Conservation (phyloP, 2,329 filamentous ascomycete species). For the Trichoderma atroviride region DNA sequence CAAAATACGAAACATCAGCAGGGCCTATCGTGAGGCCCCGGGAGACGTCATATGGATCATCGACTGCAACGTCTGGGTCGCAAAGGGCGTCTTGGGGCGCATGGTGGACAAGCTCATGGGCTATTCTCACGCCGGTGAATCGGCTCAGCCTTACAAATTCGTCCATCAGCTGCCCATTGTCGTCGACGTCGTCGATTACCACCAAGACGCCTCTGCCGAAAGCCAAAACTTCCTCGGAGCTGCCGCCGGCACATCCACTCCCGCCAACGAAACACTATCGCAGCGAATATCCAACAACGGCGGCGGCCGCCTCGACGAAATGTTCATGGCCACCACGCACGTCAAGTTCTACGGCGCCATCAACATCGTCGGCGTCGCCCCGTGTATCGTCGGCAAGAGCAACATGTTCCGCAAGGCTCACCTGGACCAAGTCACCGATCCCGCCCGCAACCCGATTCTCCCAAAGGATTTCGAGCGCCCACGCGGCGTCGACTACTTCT, state of each 20-base stretch:
- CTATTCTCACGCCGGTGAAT: slow-evolving; percentile 51
- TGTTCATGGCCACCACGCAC: slow-evolving; percentile 91
- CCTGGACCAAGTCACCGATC: slow-evolving; percentile 70
- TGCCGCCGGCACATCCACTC: slow-evolving; percentile 38
- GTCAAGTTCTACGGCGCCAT: slow-evolving; percentile 98
- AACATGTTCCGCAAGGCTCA: slow-evolving; percentile 98
- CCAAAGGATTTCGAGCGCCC: slow-evolving; percentile 48
- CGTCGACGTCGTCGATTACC: slow-evolving; percentile 64
- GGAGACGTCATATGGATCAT: slow-evolving; percentile 91
- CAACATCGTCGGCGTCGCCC: slow-evolving; percentile 87
- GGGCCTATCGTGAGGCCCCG: slow-evolving; percentile 85
- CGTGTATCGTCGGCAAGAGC: slow-evolving; percentile 94
- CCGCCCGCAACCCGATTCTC: slow-evolving; percentile 49
- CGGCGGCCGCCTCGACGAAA: slow-evolving; percentile 86
- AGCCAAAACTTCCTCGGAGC: slow-evolving; percentile 40
- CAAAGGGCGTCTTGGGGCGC: slow-evolving; percentile 73
- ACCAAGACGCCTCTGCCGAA: slow-evolving; percentile 28
- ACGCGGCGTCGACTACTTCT: slow-evolving; percentile 87
- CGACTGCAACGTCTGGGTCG: slow-evolving; percentile 96
- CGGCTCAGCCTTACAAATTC: slow-evolving; percentile 74
- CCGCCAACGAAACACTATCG: slow-evolving; percentile 31
- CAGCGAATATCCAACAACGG: slow-evolving; percentile 48
- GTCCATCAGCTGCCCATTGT: slow-evolving; percentile 92
- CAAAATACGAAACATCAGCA: slow-evolving; percentile 97
- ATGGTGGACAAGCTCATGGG: slow-evolving; percentile 90